Conservation (phyloP, 2,329 filamentous ascomycete genomes). For the Penicillium thymicola region DNA sequence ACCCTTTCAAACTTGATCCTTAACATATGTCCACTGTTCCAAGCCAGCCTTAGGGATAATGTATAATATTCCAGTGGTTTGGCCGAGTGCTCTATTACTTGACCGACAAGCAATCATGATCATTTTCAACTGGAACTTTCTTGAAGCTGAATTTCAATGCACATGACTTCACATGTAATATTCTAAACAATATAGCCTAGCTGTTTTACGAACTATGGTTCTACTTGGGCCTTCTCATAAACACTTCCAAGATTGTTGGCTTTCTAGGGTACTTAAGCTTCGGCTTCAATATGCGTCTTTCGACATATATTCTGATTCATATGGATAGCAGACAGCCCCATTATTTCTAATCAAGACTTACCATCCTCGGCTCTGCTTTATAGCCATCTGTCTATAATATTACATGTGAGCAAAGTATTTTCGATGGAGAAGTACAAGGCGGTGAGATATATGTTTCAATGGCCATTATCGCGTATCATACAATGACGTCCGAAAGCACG, state of each 20-base stretch:
- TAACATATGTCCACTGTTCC: not conserved
- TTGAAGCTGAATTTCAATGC: not conserved
- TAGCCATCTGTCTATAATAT: not conserved
- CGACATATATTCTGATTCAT: not conserved
- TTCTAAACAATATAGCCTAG: not conserved
- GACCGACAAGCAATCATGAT: not conserved
- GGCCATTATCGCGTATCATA: not conserved
- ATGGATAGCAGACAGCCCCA: not conserved
- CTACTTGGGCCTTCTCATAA: too few relatives aligned
- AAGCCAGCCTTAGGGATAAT: too few relatives aligned
- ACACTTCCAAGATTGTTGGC: not conserved
- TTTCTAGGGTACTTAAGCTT: not conserved
- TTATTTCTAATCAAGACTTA: not conserved
- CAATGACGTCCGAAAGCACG: slow-evolving; percentile 22
- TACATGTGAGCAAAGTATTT: not conserved
- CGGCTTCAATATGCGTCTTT: not conserved
- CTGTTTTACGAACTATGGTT: too few relatives aligned
- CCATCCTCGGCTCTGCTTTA: not conserved
- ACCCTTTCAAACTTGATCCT: not conserved
- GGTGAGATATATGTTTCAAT: not conserved
- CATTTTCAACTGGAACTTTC: not conserved
- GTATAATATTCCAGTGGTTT: not conserved
- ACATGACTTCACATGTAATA: not conserved
- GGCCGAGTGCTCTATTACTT: not conserved
- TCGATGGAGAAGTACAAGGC: not conserved